Evolutionary conservation across 164 flowering plant species (phyloP), one percentile per base, ranked within the genome.

Genomic region (Chimonanthus salicifolius): DNA sequence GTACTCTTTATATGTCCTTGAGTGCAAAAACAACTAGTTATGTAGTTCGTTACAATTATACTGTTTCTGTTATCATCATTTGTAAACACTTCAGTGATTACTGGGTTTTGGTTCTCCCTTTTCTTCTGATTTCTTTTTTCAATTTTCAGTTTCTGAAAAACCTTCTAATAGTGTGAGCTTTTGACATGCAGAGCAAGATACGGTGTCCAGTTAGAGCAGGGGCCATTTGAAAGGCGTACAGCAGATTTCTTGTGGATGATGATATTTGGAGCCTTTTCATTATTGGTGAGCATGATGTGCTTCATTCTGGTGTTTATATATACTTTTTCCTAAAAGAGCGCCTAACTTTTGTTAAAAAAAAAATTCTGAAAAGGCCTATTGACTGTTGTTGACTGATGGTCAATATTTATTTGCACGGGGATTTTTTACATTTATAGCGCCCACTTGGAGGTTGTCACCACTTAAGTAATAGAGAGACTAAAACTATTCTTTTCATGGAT

Each of bases 171-270:
- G n/a, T 47, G 21, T 73, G 66, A 33, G 7, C 49, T 60, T 74
- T 74, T 75, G 50, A 70, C 71, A 63, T 62, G 62, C 82, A 94
- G 99, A 86, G 92, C 90, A 68, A 89, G 98, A 77, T 94, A 96
- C 84, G 97, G 97, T 47, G 99, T 94, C 54, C 95, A 90, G 75
- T 85, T 96, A 50, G 98, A 96, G 83, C 84, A 82, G 72, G 98
- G 95, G 45, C 94, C 97, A 49, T 96, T 92, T 79, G 86, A 85
- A 54, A 80, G 95, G 81, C 90, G 98, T 49, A 88, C 98, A 2
- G 92, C 98, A 72, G 99, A 94, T 83, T 96, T 96, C 82, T 84
- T 96, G 84, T 96, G 98, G 98, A 96, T 96, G 98, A 87, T 96
- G 87, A 83, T 96, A 49, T 90, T 94, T 84, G 98, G 98, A 58